Conservation (phyloP, 23 red algal species). For the Gracilariopsis chorda region DNA sequence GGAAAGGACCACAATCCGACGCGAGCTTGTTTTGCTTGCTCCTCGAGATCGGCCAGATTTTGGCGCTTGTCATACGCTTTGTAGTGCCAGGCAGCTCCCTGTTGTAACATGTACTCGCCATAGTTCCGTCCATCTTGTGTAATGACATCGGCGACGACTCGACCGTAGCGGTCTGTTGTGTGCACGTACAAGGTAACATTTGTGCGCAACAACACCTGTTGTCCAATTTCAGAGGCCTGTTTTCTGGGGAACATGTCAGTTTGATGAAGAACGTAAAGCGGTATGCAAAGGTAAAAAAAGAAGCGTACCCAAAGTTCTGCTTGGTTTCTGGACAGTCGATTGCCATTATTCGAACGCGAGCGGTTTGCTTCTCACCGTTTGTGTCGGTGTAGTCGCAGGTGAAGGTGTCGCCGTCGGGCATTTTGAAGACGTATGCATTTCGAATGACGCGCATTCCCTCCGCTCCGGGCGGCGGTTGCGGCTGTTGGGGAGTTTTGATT, state of each 20-base stretch:
- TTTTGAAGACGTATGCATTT: conserved; percentile 37
- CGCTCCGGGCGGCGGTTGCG: background rate
- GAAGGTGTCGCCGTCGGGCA: conserved; percentile 71
- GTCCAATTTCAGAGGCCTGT: conserved; percentile 42
- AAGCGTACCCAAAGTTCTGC: conserved; percentile 57
- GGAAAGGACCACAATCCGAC: conserved; percentile 40
- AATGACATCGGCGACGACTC: conserved; percentile 58
- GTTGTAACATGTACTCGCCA: conserved; percentile 30
- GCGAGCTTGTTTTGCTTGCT: background rate
- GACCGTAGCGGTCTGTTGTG: conserved; percentile 56
- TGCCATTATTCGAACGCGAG: conserved; percentile 57
- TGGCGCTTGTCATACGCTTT: conserved; percentile 50
- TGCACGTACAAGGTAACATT: conserved; percentile 44
- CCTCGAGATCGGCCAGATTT: conserved; percentile 12
- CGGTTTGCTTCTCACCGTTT: conserved; percentile 17
- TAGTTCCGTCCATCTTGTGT: conserved; percentile 19
- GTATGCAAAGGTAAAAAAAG: background rate
- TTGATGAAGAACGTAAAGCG: background rate
- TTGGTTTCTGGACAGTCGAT: conserved; percentile 68
- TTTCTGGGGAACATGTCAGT: background rate
- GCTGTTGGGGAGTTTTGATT: conserved; percentile 19
- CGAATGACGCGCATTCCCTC: conserved; percentile 1
- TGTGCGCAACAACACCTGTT: conserved; percentile 9
- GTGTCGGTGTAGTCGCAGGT: conserved; percentile 13
- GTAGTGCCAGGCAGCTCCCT: conserved; percentile 68